A percentile compares a stretch with the other conserved stretches of the same genome.
Conservation (phyloP, 495 filamentous ascomycete genomes). For the Penicillium mononematosum region DNA sequence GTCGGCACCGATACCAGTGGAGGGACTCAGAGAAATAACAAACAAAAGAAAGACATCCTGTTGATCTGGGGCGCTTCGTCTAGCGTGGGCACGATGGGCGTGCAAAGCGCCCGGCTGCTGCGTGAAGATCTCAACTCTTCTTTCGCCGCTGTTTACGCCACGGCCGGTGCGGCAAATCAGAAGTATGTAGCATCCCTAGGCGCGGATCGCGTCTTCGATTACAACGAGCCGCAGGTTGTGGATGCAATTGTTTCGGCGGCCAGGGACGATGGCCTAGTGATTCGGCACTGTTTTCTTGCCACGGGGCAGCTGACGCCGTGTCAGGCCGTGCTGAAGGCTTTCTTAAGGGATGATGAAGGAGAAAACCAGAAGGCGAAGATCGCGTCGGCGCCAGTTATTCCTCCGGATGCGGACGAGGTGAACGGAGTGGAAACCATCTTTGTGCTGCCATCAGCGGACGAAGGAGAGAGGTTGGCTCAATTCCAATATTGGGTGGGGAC, state of each 20-base stretch:
- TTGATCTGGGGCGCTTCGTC: constrained; percentile 51
- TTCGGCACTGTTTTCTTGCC: constrained; percentile 44
- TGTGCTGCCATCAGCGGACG: constrained; percentile 33
- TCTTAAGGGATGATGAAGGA: constrained; percentile 21
- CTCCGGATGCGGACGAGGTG: constrained; percentile 29
- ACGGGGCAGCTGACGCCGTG: constrained; percentile 33
- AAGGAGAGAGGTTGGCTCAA: constrained; percentile 36
- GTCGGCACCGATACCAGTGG: neutral
- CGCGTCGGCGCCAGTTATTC: constrained; percentile 35
- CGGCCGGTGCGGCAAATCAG: constrained; percentile 47
- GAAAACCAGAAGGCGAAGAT: constrained; percentile 32
- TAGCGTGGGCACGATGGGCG: constrained; percentile 44
- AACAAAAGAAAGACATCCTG: constrained; percentile 29
- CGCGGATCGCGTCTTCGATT: constrained; percentile 25
- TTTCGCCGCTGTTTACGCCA: constrained; percentile 43
- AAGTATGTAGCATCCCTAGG: constrained; percentile 46
- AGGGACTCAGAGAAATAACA: neutral
- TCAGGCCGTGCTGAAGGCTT: constrained; percentile 40
- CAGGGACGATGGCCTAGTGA: constrained; percentile 37
- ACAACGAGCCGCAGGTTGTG: constrained; percentile 35
- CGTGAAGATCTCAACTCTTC: constrained; percentile 31
- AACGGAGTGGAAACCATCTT: constrained; percentile 44
- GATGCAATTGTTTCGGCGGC: constrained; percentile 43
- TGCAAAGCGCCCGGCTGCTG: constrained; percentile 43
- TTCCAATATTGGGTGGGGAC: constrained; percentile 42